Base-by-base conservation (phyloP, 1,139 yeast species). In the Pichia sp. region DNA sequence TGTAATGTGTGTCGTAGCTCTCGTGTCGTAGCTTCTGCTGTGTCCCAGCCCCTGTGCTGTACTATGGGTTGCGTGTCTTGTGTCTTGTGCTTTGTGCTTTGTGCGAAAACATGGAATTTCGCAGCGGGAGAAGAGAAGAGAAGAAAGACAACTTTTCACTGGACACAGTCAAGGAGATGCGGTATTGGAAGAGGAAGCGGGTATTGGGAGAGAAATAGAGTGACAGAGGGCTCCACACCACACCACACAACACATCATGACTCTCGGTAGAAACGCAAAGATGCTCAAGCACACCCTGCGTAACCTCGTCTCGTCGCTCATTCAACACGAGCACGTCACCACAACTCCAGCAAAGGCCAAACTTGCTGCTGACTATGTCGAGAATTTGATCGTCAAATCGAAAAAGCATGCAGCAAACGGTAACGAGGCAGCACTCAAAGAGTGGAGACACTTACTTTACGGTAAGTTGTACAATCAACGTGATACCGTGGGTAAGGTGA, bases 291-390 rank as follows among this genome's bases (percentile, higher is more conserved):
- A 39, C 76, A 77, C 78, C 39, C 56, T 79, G 49, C 67, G 77
- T 46, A 80, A 78, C 53, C 59, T 81, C 49, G 82, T 75, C 21
- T 67, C 83, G 5, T 75, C 81, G n/a, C 58, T 81, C 32, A 63
- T 81, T 29, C 76, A 77, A 53, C 74, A 79, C 50, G 88, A 80
- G 48, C 67, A 80, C 14, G 73, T 81, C 40, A 68, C 74, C 9
- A 79, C 88, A 1, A 81, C 91, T 2, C 73, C 72, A 46, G 81
- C 83, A 27, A 79, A 79, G 55, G 86, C 87, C 33, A 77, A 75
- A 55, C 77, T 75, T 46, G 71, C 85, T 0, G 77, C 74, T 40
- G 62, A 67, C 13, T 58, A 67, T 21, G 71, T 76, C 11, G 85
- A 78, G 45, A 66, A 72, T 39, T 52, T 76, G 33, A 74, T 77